phyloP scores from a whole-genome alignment of 495 filamentous ascomycete genomes.

The Podospora comata region DNA sequence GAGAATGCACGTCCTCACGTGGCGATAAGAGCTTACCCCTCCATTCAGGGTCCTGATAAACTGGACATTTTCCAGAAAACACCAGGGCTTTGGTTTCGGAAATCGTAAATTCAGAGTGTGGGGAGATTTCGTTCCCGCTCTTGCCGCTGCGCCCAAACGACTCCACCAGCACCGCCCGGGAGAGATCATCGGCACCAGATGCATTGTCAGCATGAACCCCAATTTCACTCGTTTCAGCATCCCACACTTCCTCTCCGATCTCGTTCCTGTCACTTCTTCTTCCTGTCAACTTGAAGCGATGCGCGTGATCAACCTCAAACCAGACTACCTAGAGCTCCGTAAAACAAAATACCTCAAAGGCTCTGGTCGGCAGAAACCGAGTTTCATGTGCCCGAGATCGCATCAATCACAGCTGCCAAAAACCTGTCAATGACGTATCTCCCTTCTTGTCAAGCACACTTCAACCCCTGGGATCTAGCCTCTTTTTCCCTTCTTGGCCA shows the following conservation, averaged over 20 bases:
- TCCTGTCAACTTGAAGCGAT: background rate
- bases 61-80: background rate
- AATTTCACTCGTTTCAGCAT: background rate
- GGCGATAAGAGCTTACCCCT: slow-evolving; percentile 15
- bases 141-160: background rate
- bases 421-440: background rate
- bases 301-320: background rate
- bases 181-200: background rate
- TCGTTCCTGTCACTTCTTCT: background rate
- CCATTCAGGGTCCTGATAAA: background rate
- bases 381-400: background rate
- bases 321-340: background rate
- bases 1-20: slow-evolving; percentile 19
- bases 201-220: background rate
- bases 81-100: background rate
- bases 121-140: background rate
- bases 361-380: background rate
- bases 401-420: background rate
- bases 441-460: background rate
- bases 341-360: background rate
- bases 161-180: background rate
- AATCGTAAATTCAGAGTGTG: background rate
- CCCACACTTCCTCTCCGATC: background rate
- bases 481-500: background rate
- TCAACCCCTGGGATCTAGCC: background rate